A percentile compares a stretch with the other conserved stretches of the same genome.
Conservation (phyloP, 768 basidiomycete genomes). For the Hygrocybe coccinea region DNA sequence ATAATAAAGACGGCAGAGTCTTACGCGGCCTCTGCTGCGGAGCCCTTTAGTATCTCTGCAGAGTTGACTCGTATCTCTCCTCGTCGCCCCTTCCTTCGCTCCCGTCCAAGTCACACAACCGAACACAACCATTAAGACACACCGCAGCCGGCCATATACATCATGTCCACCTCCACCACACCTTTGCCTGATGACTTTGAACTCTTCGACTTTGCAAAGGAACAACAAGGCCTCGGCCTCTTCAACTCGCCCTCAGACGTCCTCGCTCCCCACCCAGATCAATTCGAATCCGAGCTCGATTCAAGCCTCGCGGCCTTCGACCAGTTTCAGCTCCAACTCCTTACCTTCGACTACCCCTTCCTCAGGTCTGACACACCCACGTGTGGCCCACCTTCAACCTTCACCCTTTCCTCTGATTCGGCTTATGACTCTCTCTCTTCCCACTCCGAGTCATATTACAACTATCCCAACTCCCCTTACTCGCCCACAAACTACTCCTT, state of each 20-base stretch:
- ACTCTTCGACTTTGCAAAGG: constrained; percentile 29
- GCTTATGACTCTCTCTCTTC: constrained; percentile 64
- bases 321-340: constrained; percentile 55
- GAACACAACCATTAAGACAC: too few relatives aligned
- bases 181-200: not conserved
- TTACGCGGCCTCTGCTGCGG: too few relatives aligned
- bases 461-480: constrained; percentile 52
- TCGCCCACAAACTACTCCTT: constrained; percentile 50
- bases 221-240: constrained; percentile 52
- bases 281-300: constrained; percentile 81
- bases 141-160: not conserved
- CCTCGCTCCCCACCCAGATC: constrained; percentile 73
- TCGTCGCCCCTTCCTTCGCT: not conserved
- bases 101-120: not conserved
- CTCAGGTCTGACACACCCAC: constrained; percentile 59
- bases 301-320: constrained; percentile 62
- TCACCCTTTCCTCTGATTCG: constrained; percentile 77
- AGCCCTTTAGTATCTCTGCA: too few relatives aligned
- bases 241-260: constrained; percentile 65
- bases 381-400: constrained; percentile 69
- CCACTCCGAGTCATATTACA: constrained; percentile 67
- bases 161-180: not conserved
- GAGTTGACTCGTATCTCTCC: too few relatives aligned
- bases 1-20: not conserved
- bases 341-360: constrained; percentile 62